These are phyloP conservation scores for Plectosphaerella cucumerina DNA, from an alignment of 2,329 filamentous ascomycete species.

Conservation along the genomic window DNA sequence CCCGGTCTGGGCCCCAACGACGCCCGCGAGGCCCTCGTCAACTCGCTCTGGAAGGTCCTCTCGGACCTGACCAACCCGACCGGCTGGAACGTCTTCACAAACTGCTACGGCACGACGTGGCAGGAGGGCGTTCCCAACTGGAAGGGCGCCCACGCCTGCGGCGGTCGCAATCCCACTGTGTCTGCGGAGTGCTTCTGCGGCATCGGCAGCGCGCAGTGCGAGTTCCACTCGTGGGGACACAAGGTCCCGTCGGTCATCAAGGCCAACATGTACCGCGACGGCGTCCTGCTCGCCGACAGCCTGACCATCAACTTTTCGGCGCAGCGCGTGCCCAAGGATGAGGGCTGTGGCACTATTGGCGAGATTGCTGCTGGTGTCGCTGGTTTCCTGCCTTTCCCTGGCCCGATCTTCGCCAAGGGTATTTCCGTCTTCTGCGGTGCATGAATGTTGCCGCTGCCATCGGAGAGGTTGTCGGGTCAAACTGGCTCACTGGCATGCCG, in stretches of 20 bases:
- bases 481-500: no score
- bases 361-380: conserved; percentile 6
- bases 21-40: conserved; percentile 12
- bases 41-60: conserved; percentile 11
- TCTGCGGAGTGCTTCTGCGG: neutral
- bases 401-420: conserved; percentile 7
- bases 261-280: conserved; percentile 12
- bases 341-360: conserved; percentile 9
- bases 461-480: no score
- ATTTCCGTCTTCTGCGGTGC: conserved; percentile 8
- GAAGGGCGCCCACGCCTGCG: neutral
- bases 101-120: conserved; percentile 11
- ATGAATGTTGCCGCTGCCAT: neutral
- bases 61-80: conserved; percentile 4
- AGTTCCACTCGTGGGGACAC: conserved; percentile 9
- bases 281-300: conserved; percentile 9
- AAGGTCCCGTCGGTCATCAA: conserved; percentile 11
- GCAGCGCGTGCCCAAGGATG: conserved; percentile 1
- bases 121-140: conserved; percentile 4
- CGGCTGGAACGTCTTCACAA: conserved; percentile 10
- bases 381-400: conserved; percentile 8
- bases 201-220: conserved; percentile 8
- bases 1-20: conserved; percentile 8
- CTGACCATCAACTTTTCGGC: conserved; percentile 10
- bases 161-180: neutral